phyloP scores from a whole-genome alignment of 768 basidiomycete genomes.

The Sporobolomyces phaffii region DNA sequence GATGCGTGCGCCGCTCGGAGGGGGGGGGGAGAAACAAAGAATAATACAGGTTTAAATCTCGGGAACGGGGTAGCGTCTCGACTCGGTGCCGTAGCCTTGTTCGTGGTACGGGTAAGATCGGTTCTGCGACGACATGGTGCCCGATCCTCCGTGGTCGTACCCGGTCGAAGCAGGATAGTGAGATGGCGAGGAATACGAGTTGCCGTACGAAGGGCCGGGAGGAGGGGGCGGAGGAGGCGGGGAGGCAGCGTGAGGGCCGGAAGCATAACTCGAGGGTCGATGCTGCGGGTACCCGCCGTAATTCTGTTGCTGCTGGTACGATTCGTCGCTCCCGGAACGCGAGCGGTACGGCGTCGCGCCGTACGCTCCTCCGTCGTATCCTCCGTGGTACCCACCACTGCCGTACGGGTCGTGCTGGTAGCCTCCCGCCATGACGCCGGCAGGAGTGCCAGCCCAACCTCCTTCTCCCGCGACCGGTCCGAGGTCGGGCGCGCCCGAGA shows the following conservation, averaged over 20 bases:
- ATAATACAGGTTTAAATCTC: slow-evolving; percentile 20
- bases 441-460: background rate
- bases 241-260: background rate
- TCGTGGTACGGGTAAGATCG: slow-evolving; percentile 27
- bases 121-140: slow-evolving; percentile 3
- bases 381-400: background rate
- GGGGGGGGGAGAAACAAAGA: background rate
- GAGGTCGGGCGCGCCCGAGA: background rate
- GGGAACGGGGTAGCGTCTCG: slow-evolving; percentile 21
- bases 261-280: background rate
- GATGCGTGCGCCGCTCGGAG: too few species aligned
- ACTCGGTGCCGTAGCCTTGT: slow-evolving; percentile 23
- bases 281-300: background rate
- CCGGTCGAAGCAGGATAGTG: background rate
- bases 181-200: slow-evolving; percentile 7
- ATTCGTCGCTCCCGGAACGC: slow-evolving; percentile 1
- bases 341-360: background rate
- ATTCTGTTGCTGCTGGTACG: background rate
- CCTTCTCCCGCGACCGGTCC: background rate
- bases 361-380: background rate
- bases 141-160: slow-evolving; percentile 1
- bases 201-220: background rate
- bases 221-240: background rate
- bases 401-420: background rate
- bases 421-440: background rate